Percentiles rank a stretch among this genome's conserved stretches.
Conservation (phyloP, 441 rosid genomes). For the Viola pubescens region DNA sequence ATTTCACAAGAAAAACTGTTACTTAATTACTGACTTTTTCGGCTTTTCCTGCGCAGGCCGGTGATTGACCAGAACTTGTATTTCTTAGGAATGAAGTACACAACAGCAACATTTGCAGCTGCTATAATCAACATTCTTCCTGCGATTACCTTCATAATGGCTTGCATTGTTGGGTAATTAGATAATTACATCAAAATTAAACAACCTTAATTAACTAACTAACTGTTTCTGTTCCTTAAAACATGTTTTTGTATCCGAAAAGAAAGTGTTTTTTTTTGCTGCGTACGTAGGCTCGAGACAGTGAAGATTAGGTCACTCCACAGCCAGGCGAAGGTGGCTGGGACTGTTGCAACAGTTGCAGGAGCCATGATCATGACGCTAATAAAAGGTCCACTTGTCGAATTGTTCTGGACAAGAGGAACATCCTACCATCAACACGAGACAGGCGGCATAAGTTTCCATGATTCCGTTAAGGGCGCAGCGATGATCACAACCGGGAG, state of each 20-base stretch:
- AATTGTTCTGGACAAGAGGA: constrained; percentile 54
- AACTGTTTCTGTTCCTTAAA: not conserved
- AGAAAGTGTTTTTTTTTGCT: not conserved
- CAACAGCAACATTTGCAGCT: constrained; percentile 83
- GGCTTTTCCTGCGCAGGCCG: constrained; percentile 42
- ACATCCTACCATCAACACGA: constrained; percentile 21
- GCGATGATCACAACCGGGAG: constrained; percentile 54
- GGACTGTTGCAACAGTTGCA: constrained; percentile 69
- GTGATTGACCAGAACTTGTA: constrained; percentile 87
- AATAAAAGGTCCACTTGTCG: constrained; percentile 54
- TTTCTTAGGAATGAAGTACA: constrained; percentile 72
- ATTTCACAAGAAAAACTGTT: too few species aligned
- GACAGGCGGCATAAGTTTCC: constrained; percentile 38
- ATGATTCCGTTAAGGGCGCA: constrained; percentile 60
- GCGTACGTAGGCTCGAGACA: constrained; percentile 53
- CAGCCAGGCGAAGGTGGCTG: constrained; percentile 58
- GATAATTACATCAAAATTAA: not conserved
- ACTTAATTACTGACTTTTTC: too few species aligned
- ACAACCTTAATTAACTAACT: not conserved
- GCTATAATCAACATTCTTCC: constrained; percentile 81
- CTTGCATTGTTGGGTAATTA: constrained; percentile 49
- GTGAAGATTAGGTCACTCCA: constrained; percentile 43
- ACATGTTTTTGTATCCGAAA: not conserved
- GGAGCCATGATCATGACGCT: constrained; percentile 97
- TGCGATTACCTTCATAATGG: constrained; percentile 75